Conservation (phyloP, 768 basidiomycete genomes). For the Inosperma sp. region DNA sequence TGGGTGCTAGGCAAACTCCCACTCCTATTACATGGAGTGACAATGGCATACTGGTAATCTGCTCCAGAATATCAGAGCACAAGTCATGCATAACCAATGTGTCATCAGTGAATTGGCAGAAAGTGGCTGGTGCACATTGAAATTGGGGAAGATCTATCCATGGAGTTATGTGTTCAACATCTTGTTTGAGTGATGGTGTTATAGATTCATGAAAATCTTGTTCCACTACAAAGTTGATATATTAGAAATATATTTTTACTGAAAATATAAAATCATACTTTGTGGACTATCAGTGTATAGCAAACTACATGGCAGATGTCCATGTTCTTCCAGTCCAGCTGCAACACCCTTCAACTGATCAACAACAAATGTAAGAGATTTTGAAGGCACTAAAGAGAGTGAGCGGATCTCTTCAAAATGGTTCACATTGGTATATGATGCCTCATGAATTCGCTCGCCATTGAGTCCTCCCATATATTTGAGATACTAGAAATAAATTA, state of each 20-base stretch:
- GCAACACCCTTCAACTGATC: background rate
- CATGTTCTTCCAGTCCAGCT: background rate
- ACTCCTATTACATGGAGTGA: background rate
- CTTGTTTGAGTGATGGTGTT: background rate
- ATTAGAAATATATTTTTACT: background rate
- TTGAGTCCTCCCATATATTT: constrained; percentile 4
- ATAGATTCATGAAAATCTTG: background rate
- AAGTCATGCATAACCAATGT: constrained; percentile 1
- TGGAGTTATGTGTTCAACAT: background rate
- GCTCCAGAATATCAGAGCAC: background rate
- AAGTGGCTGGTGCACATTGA: background rate
- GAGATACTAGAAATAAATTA: background rate
- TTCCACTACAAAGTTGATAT: background rate
- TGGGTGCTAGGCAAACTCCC: background rate
- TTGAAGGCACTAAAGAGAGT: background rate
- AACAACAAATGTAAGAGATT: background rate
- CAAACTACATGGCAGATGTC: background rate
- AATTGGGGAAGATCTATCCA: background rate
- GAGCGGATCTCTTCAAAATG: constrained; percentile 1
- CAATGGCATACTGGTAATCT: background rate
- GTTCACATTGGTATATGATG: constrained; percentile 1
- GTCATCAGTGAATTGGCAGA: background rate
- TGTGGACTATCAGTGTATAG: background rate
- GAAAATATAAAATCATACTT: background rate
- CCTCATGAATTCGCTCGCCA: background rate